A percentile compares a stretch with the other conserved stretches of the same genome.
Evolutionary conservation across 805 yeast genomes (phyloP).

Genomic region (Kodamaea neixiangensis): DNA sequence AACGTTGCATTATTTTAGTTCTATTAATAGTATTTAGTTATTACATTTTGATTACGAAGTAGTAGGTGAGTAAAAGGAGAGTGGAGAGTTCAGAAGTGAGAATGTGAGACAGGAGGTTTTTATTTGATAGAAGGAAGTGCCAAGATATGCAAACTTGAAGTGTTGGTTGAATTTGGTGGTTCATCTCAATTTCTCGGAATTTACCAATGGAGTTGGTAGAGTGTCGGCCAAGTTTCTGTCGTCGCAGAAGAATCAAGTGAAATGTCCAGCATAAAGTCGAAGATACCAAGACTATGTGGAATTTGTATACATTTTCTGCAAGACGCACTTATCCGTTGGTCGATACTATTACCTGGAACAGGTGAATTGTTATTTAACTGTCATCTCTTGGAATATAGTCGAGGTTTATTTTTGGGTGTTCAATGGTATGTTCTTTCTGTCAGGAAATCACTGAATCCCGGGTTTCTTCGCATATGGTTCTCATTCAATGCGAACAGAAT

Average conservation of each 20-base stretch:
- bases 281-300: not conserved
- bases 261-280: not conserved
- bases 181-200: slow-evolving; percentile 3
- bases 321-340: not conserved
- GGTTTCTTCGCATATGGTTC: not conserved
- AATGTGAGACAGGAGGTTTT: no score
- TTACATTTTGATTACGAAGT: not conserved
- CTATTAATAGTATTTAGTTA: not conserved
- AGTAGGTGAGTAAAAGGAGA: no score
- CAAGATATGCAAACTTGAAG: not conserved
- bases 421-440: no score
- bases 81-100: not conserved
- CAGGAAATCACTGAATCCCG: not conserved
- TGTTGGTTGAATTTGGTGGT: no score
- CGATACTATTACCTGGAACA: not conserved
- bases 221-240: no score
- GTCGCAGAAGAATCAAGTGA: not conserved
- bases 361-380: not conserved
- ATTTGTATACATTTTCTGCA: not conserved
- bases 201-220: not conserved
- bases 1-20: not conserved
- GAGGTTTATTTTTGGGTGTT: not conserved
- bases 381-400: not conserved
- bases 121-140: no score
- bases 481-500: not conserved